These are phyloP conservation scores for Sporothrix pallida DNA, from an alignment of 2,329 filamentous ascomycete genomes.

Conservation along the genomic window DNA sequence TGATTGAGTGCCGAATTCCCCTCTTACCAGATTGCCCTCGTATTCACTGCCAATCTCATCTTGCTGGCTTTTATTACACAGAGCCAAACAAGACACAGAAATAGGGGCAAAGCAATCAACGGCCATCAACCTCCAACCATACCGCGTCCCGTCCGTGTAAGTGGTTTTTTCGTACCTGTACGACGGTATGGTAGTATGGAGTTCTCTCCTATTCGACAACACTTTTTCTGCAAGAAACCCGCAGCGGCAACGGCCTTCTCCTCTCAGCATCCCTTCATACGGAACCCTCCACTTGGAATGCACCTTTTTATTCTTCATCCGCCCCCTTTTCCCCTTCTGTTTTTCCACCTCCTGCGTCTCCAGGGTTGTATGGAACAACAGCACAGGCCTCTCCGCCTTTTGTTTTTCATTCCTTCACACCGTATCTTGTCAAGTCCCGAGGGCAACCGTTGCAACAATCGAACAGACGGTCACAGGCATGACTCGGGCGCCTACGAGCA, in stretches of 20 bases:
- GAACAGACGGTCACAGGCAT: constrained; percentile 7
- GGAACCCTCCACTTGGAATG: constrained; percentile 26
- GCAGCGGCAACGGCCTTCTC: neutral
- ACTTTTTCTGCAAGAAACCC: neutral
- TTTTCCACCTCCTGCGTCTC: neutral
- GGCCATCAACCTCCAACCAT: neutral
- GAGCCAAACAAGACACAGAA: neutral
- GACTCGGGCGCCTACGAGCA: constrained; percentile 15
- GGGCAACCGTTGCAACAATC: constrained; percentile 19
- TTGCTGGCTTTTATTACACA: neutral
- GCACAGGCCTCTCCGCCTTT: constrained; percentile 26
- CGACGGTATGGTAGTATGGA: neutral
- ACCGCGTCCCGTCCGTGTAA: constrained; percentile 1
- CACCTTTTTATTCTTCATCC: constrained; percentile 19
- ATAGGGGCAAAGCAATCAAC: neutral
- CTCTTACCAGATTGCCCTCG: constrained; percentile 7
- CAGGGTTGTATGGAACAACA: neutral
- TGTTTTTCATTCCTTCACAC: neutral
- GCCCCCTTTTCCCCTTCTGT: neutral
- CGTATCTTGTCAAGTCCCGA: constrained; percentile 12
- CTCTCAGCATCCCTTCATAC: constrained; percentile 9
- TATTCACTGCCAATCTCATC: constrained; percentile 25
- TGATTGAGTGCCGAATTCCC: neutral
- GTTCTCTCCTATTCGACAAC: constrained; percentile 6
- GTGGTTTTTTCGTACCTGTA: neutral